Evolutionary conservation across 2,329 filamentous ascomycete genomes (phyloP).

Genomic region (Tolypocladium ovalisporum): DNA sequence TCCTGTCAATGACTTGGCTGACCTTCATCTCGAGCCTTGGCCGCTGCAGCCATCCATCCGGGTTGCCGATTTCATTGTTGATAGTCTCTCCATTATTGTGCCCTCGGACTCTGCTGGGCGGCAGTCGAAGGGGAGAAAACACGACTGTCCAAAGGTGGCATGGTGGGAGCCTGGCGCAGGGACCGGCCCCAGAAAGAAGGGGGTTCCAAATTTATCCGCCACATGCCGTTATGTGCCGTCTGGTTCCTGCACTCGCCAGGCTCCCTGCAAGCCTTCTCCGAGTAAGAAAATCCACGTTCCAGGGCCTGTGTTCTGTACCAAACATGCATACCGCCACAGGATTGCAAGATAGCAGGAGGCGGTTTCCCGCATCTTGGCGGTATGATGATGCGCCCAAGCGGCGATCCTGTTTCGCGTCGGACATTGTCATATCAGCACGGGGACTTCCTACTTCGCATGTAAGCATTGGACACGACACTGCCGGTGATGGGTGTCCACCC

Average conservation of each 20-base stretch:
- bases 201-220: slow-evolving; percentile 7
- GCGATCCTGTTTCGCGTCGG: neutral
- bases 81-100: neutral
- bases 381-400: neutral
- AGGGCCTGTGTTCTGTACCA: neutral
- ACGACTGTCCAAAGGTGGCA: neutral
- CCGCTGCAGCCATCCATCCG: neutral
- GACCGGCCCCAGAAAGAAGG: slow-evolving; percentile 5
- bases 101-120: neutral
- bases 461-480: neutral
- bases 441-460: neutral
- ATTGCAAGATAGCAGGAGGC: neutral
- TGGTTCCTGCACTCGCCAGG: neutral
- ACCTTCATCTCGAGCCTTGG: no score
- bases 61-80: neutral
- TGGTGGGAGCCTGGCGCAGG: neutral
- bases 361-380: neutral
- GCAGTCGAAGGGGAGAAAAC: neutral
- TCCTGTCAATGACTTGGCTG: no score
- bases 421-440: neutral
- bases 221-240: slow-evolving; percentile 2
- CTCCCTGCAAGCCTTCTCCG: neutral
- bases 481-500: neutral
- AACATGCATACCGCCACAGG: neutral
- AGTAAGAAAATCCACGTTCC: neutral